phyloP scores from a whole-genome alignment of 108 stramenopile species.

The Aureococcus anophagefferens region DNA sequence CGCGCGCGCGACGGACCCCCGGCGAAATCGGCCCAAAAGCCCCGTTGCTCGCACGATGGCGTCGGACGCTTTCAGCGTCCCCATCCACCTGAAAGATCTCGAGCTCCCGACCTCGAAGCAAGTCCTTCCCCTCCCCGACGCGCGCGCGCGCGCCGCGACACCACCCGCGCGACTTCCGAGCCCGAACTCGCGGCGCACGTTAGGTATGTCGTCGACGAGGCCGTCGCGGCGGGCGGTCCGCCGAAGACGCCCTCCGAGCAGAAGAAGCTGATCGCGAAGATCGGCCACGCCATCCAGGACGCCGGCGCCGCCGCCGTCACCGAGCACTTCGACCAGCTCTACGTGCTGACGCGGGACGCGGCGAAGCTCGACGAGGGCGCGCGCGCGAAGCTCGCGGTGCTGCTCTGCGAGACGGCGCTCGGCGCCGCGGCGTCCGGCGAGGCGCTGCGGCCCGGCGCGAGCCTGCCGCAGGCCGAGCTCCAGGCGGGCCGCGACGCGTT shows the following conservation, averaged over 20 bases:
- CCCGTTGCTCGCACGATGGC: too few relatives aligned
- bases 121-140: too few relatives aligned
- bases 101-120: not conserved
- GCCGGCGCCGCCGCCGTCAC: not conserved
- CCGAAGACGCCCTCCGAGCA: not conserved
- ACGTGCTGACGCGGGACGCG: not conserved
- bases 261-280: not conserved
- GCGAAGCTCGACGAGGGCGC: not conserved
- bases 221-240: not conserved
- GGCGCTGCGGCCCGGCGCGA: not conserved
- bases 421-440: not conserved
- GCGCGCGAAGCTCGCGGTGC: not conserved
- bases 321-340: not conserved
- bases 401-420: not conserved
- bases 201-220: not conserved
- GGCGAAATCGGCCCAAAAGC: too few relatives aligned
- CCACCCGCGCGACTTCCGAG: too few relatives aligned
- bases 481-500: not conserved
- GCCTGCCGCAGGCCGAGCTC: not conserved
- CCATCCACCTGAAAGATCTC: not conserved
- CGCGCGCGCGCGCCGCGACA: too few relatives aligned
- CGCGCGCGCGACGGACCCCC: too few relatives aligned
- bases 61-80: not conserved
- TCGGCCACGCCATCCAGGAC: too few relatives aligned
- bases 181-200: too few relatives aligned